Conservation (phyloP, 768 basidiomycete genomes). For the Lentinula edodes region DNA sequence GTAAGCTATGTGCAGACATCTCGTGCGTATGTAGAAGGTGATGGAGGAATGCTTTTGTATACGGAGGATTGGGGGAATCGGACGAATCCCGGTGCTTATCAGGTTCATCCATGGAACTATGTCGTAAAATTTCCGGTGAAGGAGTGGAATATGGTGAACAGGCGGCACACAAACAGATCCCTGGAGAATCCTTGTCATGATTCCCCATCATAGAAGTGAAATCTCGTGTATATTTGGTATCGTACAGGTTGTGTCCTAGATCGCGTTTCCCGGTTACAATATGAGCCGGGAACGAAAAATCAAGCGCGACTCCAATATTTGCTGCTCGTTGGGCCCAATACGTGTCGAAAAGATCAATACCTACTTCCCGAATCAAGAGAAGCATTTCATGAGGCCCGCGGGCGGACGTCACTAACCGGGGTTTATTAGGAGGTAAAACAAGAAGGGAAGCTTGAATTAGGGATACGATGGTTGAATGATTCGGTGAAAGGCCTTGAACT, state of each 20-base stretch:
- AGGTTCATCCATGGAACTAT: conserved; percentile 36
- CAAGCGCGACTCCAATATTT: conserved; percentile 67
- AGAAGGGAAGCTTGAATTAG: conserved; percentile 58
- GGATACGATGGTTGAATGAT: conserved; percentile 19
- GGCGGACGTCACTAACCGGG: conserved; percentile 53
- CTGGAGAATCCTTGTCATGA: conserved; percentile 21
- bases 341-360: conserved; percentile 73
- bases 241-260: conserved; percentile 74
- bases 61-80: conserved; percentile 23
- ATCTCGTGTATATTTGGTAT: conserved; percentile 49
- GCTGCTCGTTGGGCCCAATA: conserved; percentile 68
- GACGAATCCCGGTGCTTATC: neutral
- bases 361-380: conserved; percentile 52
- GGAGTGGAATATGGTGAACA: conserved; percentile 40
- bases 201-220: conserved; percentile 38
- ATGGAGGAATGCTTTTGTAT: conserved; percentile 66
- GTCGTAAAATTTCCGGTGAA: conserved; percentile 30
- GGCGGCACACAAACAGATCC: conserved; percentile 46
- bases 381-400: conserved; percentile 75
- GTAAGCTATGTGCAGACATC: conserved; percentile 77
- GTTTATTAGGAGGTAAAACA: conserved; percentile 48
- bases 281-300: conserved; percentile 64
- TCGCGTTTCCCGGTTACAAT: conserved; percentile 24
- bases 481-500: conserved; percentile 17
- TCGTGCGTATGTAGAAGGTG: conserved; percentile 87